Evolutionary conservation across 1,284 basidiomycete species (phyloP).

Genomic region (Puccinia sorghi): DNA sequence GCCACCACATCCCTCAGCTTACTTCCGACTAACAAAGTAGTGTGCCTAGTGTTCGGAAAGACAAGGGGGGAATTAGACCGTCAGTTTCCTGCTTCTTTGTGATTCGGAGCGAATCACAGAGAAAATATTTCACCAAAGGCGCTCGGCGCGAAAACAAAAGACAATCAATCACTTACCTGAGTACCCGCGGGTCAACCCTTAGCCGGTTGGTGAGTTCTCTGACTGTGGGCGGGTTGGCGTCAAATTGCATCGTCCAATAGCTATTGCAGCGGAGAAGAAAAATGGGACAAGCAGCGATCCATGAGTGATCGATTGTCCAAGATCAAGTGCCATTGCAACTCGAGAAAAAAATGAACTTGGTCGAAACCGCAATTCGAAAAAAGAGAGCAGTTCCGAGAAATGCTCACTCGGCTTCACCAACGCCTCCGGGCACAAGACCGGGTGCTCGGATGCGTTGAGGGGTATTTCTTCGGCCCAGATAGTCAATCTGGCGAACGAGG

Average conservation of each 20-base stretch:
- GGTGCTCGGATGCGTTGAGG: conserved; percentile 52
- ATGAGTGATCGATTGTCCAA: conserved; percentile 6
- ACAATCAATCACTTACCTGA: conserved; percentile 51
- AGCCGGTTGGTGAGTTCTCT: conserved; percentile 52
- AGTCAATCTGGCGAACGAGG: conserved; percentile 54
- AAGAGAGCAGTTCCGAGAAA: conserved; percentile 4
- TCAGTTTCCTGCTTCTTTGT: conserved; percentile 17
- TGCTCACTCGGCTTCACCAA: conserved; percentile 53
- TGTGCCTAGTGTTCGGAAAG: conserved; percentile 5
- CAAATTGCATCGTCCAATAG: conserved; percentile 55
- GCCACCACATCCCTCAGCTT: conserved; percentile 33
- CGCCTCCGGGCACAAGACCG: conserved; percentile 45
- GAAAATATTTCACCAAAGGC: not conserved
- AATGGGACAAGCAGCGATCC: too few relatives aligned
- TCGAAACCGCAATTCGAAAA: not conserved
- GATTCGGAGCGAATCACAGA: not conserved
- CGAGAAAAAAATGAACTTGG: not conserved
- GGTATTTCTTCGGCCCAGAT: conserved; percentile 53
- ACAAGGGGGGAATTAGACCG: not conserved
- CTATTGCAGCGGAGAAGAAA: conserved; percentile 32
- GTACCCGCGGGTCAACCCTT: conserved; percentile 54
- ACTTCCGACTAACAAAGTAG: conserved; percentile 37
- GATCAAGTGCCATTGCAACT: not conserved
- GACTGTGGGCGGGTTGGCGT: conserved; percentile 55
- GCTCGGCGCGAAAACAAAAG: not conserved